Base-by-base conservation (phyloP, 768 basidiomycete species). In the Roridomyces roridus region DNA sequence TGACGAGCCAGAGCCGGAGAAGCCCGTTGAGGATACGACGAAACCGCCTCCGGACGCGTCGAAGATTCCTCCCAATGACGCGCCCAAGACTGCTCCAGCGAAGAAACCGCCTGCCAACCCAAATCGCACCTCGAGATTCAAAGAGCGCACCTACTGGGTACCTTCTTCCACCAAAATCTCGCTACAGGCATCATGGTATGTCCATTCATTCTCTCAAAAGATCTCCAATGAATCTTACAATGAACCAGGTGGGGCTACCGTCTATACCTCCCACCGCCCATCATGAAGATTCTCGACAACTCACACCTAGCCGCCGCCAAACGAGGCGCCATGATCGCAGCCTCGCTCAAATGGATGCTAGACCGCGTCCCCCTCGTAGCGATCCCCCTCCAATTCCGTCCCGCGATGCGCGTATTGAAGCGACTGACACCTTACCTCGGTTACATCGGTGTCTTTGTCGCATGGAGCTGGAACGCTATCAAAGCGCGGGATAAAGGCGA, bases 131-230 rank as follows among this genome's bases (percentile, higher is more conserved):
- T 34, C 31, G 55, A 62, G 28, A 71, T 41, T 8, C 7, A 36
- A 73, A 46, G 72, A 72, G 54, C 77, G 60, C 53, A 67, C 76
- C 29, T 69, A 74, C 12, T 93, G 91, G 89, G 76, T 90, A 18
- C 92, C 92, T 3, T 92, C 89, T 3, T 79, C 80, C 11, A 88
- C 86, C 9, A 83, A 91, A 55, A 72, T 94, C 25, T 92, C 91
- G 9, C 70, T 93, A 6, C 80, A 92, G 63, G 85, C 86, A 3
- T 82, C 84, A 52, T 94, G 92, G 92, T 84, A 89, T 87, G 91
- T 46, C 15, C 15, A 20, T 12, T 28, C 21, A 36, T 45, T 18
- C 11, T 6, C 17, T 7, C 23, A 35, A 37, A 24, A n/a, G 5
- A 42, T 23, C 36, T 28, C 37, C 36, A 9, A 47, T 46, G 18